A percentile compares a stretch with the other conserved stretches of the same genome.
These are phyloP conservation scores for Agrostemma githago DNA, from an alignment of 148 eudicot genomes.

Conservation along the genomic window DNA sequence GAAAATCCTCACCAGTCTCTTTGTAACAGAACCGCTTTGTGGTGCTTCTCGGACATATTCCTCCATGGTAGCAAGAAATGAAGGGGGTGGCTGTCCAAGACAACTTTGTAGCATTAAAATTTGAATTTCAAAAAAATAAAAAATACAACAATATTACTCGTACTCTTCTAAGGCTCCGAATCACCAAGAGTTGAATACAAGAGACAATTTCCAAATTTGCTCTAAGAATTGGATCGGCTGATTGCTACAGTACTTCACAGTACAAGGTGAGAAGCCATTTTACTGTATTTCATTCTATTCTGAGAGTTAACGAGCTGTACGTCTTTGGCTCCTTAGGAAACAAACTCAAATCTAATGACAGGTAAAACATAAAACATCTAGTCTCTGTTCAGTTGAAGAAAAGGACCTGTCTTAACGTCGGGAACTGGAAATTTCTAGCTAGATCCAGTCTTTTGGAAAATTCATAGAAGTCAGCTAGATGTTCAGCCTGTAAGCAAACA, in stretches of 20 bases:
- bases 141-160: not conserved
- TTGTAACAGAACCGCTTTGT: slow-evolving; percentile 48
- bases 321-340: not conserved
- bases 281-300: no score
- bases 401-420: slow-evolving; percentile 78
- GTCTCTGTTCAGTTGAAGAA: slow-evolving; percentile 9
- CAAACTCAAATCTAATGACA: not conserved
- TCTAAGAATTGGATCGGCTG: no score
- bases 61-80: slow-evolving; percentile 95
- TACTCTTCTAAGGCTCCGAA: not conserved
- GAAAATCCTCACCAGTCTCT: slow-evolving; percentile 56
- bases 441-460: slow-evolving; percentile 82
- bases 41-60: slow-evolving; percentile 92
- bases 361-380: not conserved
- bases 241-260: not conserved
- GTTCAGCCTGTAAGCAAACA: slow-evolving; percentile 58
- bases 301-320: not conserved
- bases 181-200: not conserved
- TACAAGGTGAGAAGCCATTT: not conserved
- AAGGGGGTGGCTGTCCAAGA: slow-evolving; percentile 78
- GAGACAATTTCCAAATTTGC: no score
- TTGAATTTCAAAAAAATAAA: not conserved
- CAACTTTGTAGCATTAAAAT: slow-evolving; percentile 9
- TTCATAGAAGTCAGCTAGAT: slow-evolving; percentile 77
- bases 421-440: slow-evolving; percentile 89